Evolutionary conservation across 495 filamentous ascomycete genomes (phyloP).

Genomic region (Aspergillus cristatus): DNA sequence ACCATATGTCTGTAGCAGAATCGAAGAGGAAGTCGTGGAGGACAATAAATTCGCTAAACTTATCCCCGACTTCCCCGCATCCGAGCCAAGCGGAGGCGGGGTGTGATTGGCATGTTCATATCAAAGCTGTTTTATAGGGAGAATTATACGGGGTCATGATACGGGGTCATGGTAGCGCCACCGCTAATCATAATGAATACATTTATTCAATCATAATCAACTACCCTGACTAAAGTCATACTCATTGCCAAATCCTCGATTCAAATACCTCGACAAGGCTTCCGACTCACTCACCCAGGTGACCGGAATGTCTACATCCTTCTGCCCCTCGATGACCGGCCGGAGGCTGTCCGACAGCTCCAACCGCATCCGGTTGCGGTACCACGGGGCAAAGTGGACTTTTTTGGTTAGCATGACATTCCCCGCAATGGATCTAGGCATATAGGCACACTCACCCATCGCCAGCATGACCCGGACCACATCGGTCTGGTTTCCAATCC

Average conservation of each 20-base stretch:
- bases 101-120: too few species aligned
- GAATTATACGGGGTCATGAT: too few species aligned
- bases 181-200: too few species aligned
- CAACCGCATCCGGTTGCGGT: conserved; percentile 41
- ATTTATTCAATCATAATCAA: background rate
- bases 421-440: too few species aligned
- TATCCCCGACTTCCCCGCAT: too few species aligned
- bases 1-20: too few species aligned
- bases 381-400: conserved; percentile 38
- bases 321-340: conserved; percentile 20
- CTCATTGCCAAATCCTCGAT: conserved; percentile 38
- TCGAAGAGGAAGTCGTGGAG: too few species aligned
- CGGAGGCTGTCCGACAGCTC: conserved; percentile 39
- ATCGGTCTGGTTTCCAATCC: conserved; percentile 45
- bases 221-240: conserved; percentile 38
- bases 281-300: conserved; percentile 29
- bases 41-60: too few species aligned
- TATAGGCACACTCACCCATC: conserved; percentile 34
- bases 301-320: conserved; percentile 32
- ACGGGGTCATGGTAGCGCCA: too few species aligned
- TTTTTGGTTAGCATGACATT: background rate
- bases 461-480: conserved; percentile 48
- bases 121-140: too few species aligned
- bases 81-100: too few species aligned
- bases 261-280: conserved; percentile 27